Evolutionary conservation across 2,329 filamentous ascomycete species (phyloP), one percentile per base, ranked within the genome.

Genomic region (Pezicula carpinea): DNA sequence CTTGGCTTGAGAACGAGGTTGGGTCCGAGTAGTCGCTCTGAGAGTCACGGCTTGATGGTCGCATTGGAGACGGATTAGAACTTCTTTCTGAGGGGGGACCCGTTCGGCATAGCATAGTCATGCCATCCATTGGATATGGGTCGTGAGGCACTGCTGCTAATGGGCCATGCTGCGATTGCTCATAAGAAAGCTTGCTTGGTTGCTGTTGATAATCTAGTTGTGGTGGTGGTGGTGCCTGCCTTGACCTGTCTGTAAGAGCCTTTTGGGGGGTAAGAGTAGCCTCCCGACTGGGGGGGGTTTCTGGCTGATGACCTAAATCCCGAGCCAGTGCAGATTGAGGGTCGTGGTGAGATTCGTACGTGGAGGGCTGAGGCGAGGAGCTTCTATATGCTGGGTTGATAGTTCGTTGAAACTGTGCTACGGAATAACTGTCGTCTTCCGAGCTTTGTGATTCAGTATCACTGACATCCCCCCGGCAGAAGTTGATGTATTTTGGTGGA

Each of bases 401-500:
- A 46, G 87, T 91, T 50, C 93, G 80, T 50, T 91, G 89, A 60
- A 97, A 99, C 62, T 99, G 92, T 4, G 95, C 95, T 11, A 99
- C 89, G 0, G 90, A 95, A 64, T 96, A 99, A 57, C 79, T 83
- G 4, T 91, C 89, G 53, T 96, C 91, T 18, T 95, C 90, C 0
- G 88, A 92, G 10, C 79, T 74, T 53, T 93, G 89, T 1, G 92
- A 96, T 56, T 83, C 82, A 32, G 80, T 83, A 58, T 99, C 93
- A 46, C 83, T 76, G 39, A 85, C 69, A 64, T 96, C 91, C 14
- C 92, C 93, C 10, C 93, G 85, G 65, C 89, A 95, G 67, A 97
- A 99, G 72, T 99, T 96, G 80, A 99, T 96, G 66, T 96, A 99
- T 66, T 90, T 96, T 36, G 93, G 93, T 19, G 93, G 82, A 65